phyloP scores from a whole-genome alignment of 139 green algal genomes.

The Volvox reticuliferus region DNA sequence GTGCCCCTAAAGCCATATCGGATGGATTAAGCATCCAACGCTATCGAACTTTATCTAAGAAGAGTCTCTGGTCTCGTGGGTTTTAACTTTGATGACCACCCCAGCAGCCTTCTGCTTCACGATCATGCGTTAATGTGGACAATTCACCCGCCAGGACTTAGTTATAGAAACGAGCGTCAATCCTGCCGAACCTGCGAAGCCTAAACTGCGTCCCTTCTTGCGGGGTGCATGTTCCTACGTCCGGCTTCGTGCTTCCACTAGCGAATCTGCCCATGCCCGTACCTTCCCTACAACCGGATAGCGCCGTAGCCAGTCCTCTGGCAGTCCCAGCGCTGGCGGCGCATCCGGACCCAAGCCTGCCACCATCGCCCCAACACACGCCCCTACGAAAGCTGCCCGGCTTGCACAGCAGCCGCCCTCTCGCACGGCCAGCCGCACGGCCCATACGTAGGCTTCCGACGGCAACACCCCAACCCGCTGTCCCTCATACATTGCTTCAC shows the following conservation, averaged over 20 bases:
- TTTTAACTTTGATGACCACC: no score
- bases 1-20: no score
- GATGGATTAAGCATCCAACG: no score
- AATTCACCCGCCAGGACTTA: no score
- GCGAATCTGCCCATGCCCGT: conserved; percentile 9
- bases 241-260: neutral
- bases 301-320: conserved; percentile 30
- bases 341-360: neutral
- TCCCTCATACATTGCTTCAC: neutral
- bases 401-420: conserved; percentile 73
- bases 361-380: conserved; percentile 56
- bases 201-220: no score
- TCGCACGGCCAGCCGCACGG: conserved; percentile 52
- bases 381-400: conserved; percentile 62
- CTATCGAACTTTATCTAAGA: no score
- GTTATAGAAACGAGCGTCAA: no score
- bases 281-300: conserved; percentile 9
- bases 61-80: no score
- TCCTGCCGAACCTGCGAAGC: no score
- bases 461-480: neutral
- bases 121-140: no score
- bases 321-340: neutral
- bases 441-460: conserved; percentile 33
- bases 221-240: no score
- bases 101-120: no score